Conservation (phyloP, 306 rosid genomes). For the Quercus mongolica region DNA sequence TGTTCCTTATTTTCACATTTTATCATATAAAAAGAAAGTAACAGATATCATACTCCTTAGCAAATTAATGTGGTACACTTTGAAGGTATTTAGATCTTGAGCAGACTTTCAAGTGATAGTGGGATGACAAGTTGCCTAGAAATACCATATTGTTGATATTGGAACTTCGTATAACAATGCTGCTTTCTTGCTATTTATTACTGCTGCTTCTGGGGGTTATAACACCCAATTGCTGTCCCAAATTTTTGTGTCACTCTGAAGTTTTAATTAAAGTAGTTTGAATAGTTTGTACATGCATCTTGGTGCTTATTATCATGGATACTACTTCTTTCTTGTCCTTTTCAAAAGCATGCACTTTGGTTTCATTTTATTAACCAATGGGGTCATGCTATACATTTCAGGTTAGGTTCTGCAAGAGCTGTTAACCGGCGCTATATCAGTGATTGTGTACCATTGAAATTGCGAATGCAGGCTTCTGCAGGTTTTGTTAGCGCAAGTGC, state of each 20-base stretch:
- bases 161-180: neutral
- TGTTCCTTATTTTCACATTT: neutral
- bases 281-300: neutral
- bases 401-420: constrained; percentile 57
- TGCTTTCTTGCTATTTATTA: neutral
- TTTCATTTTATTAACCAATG: neutral
- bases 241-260: neutral
- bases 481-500: constrained; percentile 90
- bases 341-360: neutral
- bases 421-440: constrained; percentile 52
- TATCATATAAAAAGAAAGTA: neutral
- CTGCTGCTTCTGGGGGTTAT: neutral
- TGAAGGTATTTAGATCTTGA: neutral
- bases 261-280: neutral
- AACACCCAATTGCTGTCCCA: neutral
- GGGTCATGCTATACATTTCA: constrained; percentile 12
- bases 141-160: neutral
- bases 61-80: neutral
- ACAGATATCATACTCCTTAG: neutral
- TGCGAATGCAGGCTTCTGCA: constrained; percentile 51
- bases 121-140: neutral
- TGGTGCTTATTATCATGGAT: neutral
- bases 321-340: neutral
- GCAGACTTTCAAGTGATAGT: neutral
- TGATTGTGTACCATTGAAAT: constrained; percentile 43